Conservation (phyloP, 1,284 basidiomycete species). For the Cutaneotrichosporon sp. region DNA sequence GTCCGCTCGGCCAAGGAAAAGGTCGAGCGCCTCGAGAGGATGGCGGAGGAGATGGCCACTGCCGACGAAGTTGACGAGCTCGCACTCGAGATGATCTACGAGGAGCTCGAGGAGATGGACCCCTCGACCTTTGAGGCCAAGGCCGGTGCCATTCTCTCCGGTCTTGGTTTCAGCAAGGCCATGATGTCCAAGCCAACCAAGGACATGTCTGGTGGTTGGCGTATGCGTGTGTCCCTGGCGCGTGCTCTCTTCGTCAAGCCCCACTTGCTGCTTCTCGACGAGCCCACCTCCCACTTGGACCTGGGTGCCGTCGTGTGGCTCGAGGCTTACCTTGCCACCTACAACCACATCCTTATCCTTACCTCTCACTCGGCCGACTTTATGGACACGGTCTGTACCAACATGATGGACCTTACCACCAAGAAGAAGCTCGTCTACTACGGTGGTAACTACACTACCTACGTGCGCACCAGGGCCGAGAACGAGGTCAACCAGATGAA, state of each 20-base stretch:
- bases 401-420: constrained; percentile 90
- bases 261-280: constrained; percentile 86
- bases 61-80: constrained; percentile 86
- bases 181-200: constrained; percentile 98
- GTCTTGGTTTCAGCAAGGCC: constrained; percentile 81
- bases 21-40: constrained; percentile 89
- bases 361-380: constrained; percentile 97
- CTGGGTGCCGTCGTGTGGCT: constrained; percentile 98
- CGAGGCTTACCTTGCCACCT: constrained; percentile 94
- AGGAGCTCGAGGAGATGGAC: constrained; percentile 96
- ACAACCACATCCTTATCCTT: constrained; percentile 82
- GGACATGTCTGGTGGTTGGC: constrained; percentile 98
- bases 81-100: constrained; percentile 81
- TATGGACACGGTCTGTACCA: constrained; percentile 95
- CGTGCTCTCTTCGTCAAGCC: constrained; percentile 95
- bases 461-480: constrained; percentile 91
- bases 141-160: constrained; percentile 91
- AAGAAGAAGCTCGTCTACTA: constrained; percentile 69
- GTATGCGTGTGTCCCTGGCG: constrained; percentile 96
- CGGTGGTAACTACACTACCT: constrained; percentile 93
- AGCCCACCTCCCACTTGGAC: constrained; percentile 65
- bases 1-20: constrained; percentile 87
- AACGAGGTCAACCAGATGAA: constrained; percentile 99
- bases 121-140: constrained; percentile 93
- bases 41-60: constrained; percentile 88